Base-by-base conservation (phyloP, 768 basidiomycete genomes). In the Panellus pusillus region DNA sequence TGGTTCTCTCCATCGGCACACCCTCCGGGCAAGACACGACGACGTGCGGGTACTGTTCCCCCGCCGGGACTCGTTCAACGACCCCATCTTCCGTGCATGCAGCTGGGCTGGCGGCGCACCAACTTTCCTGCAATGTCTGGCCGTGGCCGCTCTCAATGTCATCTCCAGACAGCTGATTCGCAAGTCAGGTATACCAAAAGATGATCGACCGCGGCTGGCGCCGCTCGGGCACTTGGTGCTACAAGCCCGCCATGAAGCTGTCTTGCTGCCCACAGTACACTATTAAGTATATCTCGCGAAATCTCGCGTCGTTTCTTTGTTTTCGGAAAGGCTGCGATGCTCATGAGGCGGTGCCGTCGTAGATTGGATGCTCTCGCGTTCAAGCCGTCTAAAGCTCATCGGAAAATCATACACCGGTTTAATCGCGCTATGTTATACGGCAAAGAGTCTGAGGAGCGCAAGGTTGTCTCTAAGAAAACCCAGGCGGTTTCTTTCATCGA, bases 231-330 rank as follows among this genome's bases (percentile, higher is more conserved):
- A 75, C 73, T 27, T 94, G 86, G 70, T 85, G 91, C 63, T 98
- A 98, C 69, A 92, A 91, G 58, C 94, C 94, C 4, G 85, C 95
- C 68, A 74, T 95, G 69, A 79, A 74, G 57, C 67, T 70, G 6
- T 87, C 93, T 9, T 98, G 96, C 66, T 98, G 96, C 66, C 92
- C 95, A 1, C 90, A 93, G 61, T 96, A 97, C 66, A 93, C 96
- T 3, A 98, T 98, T 68, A 91, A 83, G 93, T 89, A 61, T 31
- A 14, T 36, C 24, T 24, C 24, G 24, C 24, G 24, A 24, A 24
- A 24, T 24, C 24, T 24, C 24, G 24, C 24, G 24, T 24, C 24
- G 6, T 24, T 24, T n/a, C n/a, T n/a, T n/a, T n/a, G n/a, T n/a
- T n/a, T n/a, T 24, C 24, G 24, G 6, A 24, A 24, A 24, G 24